A percentile compares a stretch with the other conserved stretches of the same genome.
Evolutionary conservation across 805 yeast species (phyloP).

Genomic region (Candida parachauliodes): DNA sequence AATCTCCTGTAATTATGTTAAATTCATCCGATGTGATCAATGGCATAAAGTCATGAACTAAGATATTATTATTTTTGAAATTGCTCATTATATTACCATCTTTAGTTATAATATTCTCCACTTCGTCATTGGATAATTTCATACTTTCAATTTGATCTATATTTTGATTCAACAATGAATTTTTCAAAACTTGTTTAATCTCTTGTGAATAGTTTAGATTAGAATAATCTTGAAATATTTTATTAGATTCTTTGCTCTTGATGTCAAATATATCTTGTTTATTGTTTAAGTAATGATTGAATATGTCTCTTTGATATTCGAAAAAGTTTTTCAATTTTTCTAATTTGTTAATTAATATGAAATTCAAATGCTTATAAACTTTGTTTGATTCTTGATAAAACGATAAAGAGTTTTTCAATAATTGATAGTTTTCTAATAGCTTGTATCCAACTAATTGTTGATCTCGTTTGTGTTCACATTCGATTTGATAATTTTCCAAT

Average conservation of each 20-base stretch:
- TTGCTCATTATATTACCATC: background rate
- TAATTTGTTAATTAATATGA: conserved; percentile 29
- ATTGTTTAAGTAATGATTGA: conserved; percentile 17
- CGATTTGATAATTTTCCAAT: conserved; percentile 16
- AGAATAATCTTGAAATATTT: conserved; percentile 23
- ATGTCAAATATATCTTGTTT: conserved; percentile 15
- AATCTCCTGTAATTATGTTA: conserved; percentile 36
- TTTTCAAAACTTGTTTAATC: conserved; percentile 25
- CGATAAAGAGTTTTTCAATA: conserved; percentile 24
- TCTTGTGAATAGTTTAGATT: conserved; percentile 26
- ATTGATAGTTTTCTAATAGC: conserved; percentile 29
- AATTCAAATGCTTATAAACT: conserved; percentile 28
- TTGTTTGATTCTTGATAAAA: conserved; percentile 38
- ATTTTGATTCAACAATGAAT: conserved; percentile 10
- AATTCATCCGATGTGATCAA: conserved; percentile 35
- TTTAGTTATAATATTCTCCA: conserved; percentile 2
- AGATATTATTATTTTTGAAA: conserved; percentile 1
- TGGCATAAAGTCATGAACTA: conserved; percentile 42
- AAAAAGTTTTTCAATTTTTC: conserved; percentile 37
- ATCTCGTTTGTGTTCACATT: conserved; percentile 25
- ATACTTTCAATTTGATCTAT: background rate
- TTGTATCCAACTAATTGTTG: conserved; percentile 30
- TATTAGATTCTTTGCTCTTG: conserved; percentile 22
- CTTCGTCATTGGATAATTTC: background rate
- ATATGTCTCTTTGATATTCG: conserved; percentile 31